phyloP scores from a whole-genome alignment of 106 monocot species.

The Narthecium ossifragum region DNA sequence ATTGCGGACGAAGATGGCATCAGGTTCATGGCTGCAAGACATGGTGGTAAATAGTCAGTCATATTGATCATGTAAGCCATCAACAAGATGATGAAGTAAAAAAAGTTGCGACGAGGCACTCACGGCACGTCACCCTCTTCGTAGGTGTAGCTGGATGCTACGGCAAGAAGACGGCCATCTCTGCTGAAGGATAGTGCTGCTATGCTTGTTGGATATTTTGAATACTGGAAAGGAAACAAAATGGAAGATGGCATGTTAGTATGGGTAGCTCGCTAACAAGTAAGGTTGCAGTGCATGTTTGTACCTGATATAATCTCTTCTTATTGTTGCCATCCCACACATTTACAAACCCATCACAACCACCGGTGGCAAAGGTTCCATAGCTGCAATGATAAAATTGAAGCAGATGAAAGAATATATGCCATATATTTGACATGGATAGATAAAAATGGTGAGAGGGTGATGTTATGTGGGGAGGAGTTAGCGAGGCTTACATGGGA shows the following conservation, averaged over 20 bases:
- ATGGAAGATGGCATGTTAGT: no score
- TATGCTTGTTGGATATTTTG: constrained; percentile 83
- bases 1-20: constrained; percentile 81
- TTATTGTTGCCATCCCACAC: constrained; percentile 99
- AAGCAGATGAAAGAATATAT: no score
- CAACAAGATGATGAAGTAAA: no score
- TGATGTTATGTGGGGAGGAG: no score
- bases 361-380: constrained; percentile 98
- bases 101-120: no score
- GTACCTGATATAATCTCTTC: constrained; percentile 95
- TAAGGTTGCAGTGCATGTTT: background rate
- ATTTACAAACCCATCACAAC: constrained; percentile 97
- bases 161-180: constrained; percentile 76
- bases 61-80: no score
- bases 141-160: constrained; percentile 94
- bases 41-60: background rate
- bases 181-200: constrained; percentile 93
- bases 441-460: no score
- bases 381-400: constrained; percentile 44
- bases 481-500: constrained; percentile 88
- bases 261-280: no score
- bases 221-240: constrained; percentile 41
- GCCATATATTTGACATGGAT: no score
- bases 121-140: constrained; percentile 91
- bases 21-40: constrained; percentile 61